Percentiles rank a stretch among this genome's conserved stretches.
phyloP scores from a whole-genome alignment of 306 rosid genomes.

The Quercus robur region DNA sequence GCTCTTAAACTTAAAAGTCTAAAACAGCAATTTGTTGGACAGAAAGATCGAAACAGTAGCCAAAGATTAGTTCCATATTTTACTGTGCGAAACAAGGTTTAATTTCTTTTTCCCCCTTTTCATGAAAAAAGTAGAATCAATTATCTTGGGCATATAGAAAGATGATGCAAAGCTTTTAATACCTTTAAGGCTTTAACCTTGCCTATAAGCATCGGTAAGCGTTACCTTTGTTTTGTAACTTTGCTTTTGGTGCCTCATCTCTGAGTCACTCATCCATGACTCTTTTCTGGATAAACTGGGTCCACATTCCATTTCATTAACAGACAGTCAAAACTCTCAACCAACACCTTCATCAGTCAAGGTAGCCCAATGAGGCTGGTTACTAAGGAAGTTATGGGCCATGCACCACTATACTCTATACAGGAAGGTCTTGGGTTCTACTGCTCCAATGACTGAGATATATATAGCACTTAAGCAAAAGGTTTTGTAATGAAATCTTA shows the following conservation, averaged over 20 bases:
- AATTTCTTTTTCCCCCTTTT: slow-evolving; percentile 31
- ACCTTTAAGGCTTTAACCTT: slow-evolving; percentile 30
- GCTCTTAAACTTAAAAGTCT: neutral
- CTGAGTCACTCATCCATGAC: slow-evolving; percentile 43
- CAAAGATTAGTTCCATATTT: slow-evolving; percentile 14
- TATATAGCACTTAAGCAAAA: too few relatives aligned
- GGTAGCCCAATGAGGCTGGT: slow-evolving; percentile 31
- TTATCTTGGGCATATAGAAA: slow-evolving; percentile 57
- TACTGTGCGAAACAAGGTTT: slow-evolving; percentile 43
- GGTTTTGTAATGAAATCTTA: too few relatives aligned
- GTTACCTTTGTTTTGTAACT: slow-evolving; percentile 51
- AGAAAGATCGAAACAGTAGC: slow-evolving; percentile 31
- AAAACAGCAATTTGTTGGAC: slow-evolving; percentile 20
- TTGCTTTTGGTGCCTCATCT: slow-evolving; percentile 50
- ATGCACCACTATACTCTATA: too few relatives aligned
- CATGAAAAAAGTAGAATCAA: slow-evolving; percentile 64
- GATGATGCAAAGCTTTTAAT: slow-evolving; percentile 70
- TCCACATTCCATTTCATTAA: slow-evolving; percentile 20
- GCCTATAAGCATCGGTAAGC: slow-evolving; percentile 48
- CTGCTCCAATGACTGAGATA: too few relatives aligned
- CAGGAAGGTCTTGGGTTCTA: too few relatives aligned
- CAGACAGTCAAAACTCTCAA: slow-evolving; percentile 22
- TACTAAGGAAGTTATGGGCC: too few relatives aligned
- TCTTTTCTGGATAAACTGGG: slow-evolving; percentile 34
- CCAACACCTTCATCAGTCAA: neutral